phyloP scores from a whole-genome alignment of 768 basidiomycete genomes.

The Boletus subcaerulescens region DNA sequence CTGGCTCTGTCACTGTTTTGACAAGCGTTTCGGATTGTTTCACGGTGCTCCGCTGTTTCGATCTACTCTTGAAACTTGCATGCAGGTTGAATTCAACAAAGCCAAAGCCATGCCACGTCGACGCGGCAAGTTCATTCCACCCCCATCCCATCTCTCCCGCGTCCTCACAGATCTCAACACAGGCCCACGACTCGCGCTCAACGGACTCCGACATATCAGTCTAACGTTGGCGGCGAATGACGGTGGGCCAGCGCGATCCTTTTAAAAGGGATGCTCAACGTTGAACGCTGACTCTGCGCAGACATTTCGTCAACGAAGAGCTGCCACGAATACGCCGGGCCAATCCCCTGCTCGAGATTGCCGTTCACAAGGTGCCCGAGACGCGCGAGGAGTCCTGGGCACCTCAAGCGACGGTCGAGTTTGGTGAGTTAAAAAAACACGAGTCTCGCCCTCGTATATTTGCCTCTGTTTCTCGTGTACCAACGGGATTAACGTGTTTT shows the following conservation, averaged over 20 bases:
- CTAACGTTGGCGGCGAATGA: slow-evolving; percentile 27
- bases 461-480: too few relatives aligned
- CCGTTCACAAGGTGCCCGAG: slow-evolving; percentile 55
- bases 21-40: too few relatives aligned
- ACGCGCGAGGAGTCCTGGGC: slow-evolving; percentile 52
- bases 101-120: too few relatives aligned
- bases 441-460: too few relatives aligned
- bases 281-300: slow-evolving; percentile 22
- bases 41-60: too few relatives aligned
- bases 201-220: slow-evolving; percentile 48
- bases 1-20: too few relatives aligned
- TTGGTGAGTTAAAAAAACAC: slow-evolving; percentile 46
- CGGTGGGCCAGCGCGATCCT: slow-evolving; percentile 41
- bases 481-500: too few relatives aligned
- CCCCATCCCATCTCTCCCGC: slow-evolving; percentile 53
- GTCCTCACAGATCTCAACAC: slow-evolving; percentile 50
- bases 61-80: too few relatives aligned
- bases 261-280: background rate
- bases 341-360: slow-evolving; percentile 64
- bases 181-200: slow-evolving; percentile 49
- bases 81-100: too few relatives aligned
- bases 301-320: slow-evolving; percentile 79
- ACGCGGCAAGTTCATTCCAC: slow-evolving; percentile 32
- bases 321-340: slow-evolving; percentile 74
- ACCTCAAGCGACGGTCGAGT: slow-evolving; percentile 59